Base-by-base conservation (phyloP, 2,329 filamentous ascomycete species). In the Diaporthe citriasiana region DNA sequence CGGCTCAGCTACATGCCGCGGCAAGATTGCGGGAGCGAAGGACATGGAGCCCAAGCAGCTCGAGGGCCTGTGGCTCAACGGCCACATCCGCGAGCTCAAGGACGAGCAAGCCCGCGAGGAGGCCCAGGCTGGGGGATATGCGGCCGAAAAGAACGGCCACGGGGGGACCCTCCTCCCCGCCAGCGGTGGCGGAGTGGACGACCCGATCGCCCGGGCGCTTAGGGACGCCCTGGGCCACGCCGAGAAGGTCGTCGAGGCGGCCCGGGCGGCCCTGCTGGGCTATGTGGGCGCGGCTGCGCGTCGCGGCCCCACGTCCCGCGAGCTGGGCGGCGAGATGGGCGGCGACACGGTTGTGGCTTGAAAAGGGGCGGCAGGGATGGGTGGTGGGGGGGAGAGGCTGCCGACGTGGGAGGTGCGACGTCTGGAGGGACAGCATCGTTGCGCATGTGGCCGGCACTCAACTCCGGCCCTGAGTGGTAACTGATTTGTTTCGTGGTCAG, bases 21-120 rank as follows among this genome's bases (percentile, higher is more conserved):
- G 92, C 22, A 85, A 82, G 76, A 93, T 94, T 76, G 82, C 83
- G 56, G 93, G 93, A 22, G 93, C 93, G 17, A 87, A 85, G 78
- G 86, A 90, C 78, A 92, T 94, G 89, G 78, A 83, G 7, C 77
- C 81, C 17, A 81, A 83, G 55, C 86, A 90, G 78, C 84, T 94
- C 76, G 83, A 87, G 53, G 88, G 89, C 51, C 84, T 89, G 75
- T 93, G 89, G 87, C 84, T 93, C 53, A 92, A 91, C 80, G 85
- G 84, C 15, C 90, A 92, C 83, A 91, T 93, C 76, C 85, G 85
- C 76, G 83, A 87, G 76, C 83, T 92, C 66, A 83, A 90, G 13
- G 85, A 87, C 57, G 86, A 89, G 77, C 79, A 79, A 65, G 77
- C 73, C 65, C 71, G 35, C 25, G 15, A 30, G 30, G 70, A 53